Evolutionary conservation across 2,329 filamentous ascomycete species (phyloP).

Genomic region (Microsporum ferrugineum): DNA sequence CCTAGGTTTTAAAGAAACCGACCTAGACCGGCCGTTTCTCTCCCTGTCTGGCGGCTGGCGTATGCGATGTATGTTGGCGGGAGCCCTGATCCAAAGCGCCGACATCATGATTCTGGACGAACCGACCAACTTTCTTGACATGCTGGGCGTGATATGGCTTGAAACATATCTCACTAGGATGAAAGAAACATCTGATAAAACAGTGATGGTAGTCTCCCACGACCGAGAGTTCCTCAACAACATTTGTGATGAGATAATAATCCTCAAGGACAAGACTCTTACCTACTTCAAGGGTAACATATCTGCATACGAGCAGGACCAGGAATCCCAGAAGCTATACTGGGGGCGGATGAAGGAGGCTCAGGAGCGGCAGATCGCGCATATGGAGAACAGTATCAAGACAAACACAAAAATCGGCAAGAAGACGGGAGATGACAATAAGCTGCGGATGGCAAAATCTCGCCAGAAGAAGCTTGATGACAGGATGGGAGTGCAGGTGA

Average conservation of each 20-base stretch:
- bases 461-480: slow-evolving; percentile 77
- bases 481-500: slow-evolving; percentile 64
- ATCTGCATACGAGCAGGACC: slow-evolving; percentile 57
- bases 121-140: slow-evolving; percentile 75
- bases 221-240: slow-evolving; percentile 70
- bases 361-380: slow-evolving; percentile 66
- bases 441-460: slow-evolving; percentile 72
- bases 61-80: slow-evolving; percentile 57
- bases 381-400: slow-evolving; percentile 67
- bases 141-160: slow-evolving; percentile 75
- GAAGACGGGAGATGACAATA: slow-evolving; percentile 70
- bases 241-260: slow-evolving; percentile 63
- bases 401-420: slow-evolving; percentile 65
- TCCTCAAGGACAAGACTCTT: slow-evolving; percentile 60
- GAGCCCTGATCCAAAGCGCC: slow-evolving; percentile 56
- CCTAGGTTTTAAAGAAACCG: slow-evolving; percentile 57
- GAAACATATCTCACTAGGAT: slow-evolving; percentile 56
- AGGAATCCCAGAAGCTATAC: slow-evolving; percentile 53
- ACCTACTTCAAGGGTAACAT: slow-evolving; percentile 67
- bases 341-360: slow-evolving; percentile 68
- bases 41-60: slow-evolving; percentile 68
- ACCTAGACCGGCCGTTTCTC: slow-evolving; percentile 48
- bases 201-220: slow-evolving; percentile 69
- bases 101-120: slow-evolving; percentile 77
- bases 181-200: slow-evolving; percentile 44